These are phyloP conservation scores for Mesembryanthemum crystallinum DNA, from an alignment of 148 eudicot species.

Conservation along the genomic window DNA sequence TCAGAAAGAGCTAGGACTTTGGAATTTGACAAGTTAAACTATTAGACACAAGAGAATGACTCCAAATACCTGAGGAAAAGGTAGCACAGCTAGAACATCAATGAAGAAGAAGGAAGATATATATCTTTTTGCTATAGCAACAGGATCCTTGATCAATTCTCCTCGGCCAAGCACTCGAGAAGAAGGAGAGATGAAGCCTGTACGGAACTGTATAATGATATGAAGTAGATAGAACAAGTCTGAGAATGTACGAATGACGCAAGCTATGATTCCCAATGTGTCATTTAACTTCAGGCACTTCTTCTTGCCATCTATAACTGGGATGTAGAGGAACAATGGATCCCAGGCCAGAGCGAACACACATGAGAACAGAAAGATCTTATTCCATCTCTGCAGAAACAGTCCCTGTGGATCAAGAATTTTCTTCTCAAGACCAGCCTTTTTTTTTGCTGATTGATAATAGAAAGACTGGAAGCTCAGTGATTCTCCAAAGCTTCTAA, in stretches of 20 bases:
- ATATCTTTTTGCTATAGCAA: constrained; percentile 56
- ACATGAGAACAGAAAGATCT: constrained; percentile 54
- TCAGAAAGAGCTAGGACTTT: background rate
- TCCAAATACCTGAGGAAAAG: constrained; percentile 48
- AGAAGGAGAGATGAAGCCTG: constrained; percentile 62
- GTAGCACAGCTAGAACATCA: constrained; percentile 63
- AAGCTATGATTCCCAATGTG: constrained; percentile 43
- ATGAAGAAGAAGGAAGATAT: constrained; percentile 48
- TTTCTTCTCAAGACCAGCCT: constrained; percentile 19
- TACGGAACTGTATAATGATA: constrained; percentile 59
- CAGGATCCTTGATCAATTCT: constrained; percentile 48
- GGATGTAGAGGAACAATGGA: constrained; percentile 69
- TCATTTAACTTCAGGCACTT: constrained; percentile 51
- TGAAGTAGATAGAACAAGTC: constrained; percentile 65
- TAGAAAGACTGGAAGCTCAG: constrained; percentile 25
- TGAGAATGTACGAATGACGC: constrained; percentile 53
- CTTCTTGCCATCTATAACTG: constrained; percentile 33
- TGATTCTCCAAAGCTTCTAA: constrained; percentile 32
- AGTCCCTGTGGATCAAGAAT: constrained; percentile 62
- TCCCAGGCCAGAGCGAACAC: constrained; percentile 62
- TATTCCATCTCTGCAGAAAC: constrained; percentile 67
- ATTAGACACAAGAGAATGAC: background rate
- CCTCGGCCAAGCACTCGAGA: constrained; percentile 76
- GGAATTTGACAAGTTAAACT: background rate
- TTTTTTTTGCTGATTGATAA: constrained; percentile 29